Conservation (phyloP, 345 rosid species). For the Nephelium lappaceum region DNA sequence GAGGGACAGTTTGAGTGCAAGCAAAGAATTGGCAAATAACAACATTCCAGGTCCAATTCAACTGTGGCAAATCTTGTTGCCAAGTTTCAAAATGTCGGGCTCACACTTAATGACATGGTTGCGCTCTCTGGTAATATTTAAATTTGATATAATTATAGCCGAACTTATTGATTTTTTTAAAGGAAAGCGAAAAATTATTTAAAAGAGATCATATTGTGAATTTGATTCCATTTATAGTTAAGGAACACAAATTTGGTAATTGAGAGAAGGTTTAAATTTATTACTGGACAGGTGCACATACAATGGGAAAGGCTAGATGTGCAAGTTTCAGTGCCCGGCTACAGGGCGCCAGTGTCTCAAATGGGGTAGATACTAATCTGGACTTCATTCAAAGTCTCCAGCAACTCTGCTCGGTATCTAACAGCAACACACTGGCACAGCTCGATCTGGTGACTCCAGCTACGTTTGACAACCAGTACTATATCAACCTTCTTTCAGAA, state of each 20-base stretch:
- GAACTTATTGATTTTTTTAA: no score
- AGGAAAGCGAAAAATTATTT: no score
- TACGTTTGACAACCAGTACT: slow-evolving; percentile 87
- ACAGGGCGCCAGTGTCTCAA: slow-evolving; percentile 33
- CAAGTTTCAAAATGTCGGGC: slow-evolving; percentile 73
- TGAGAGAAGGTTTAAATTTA: neutral
- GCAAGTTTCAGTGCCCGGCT: slow-evolving; percentile 62
- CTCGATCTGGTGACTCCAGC: slow-evolving; percentile 75
- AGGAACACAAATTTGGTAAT: no score
- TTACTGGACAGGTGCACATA: slow-evolving; percentile 63
- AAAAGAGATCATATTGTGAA: no score
- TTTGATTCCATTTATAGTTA: no score
- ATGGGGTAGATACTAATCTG: slow-evolving; percentile 43
- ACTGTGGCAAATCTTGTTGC: slow-evolving; percentile 54
- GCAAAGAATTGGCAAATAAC: slow-evolving; percentile 62
- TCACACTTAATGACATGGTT: slow-evolving; percentile 65
- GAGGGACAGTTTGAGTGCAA: slow-evolving; percentile 63
- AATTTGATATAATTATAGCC: no score
- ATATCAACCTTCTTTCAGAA: slow-evolving; percentile 66
- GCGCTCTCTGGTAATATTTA: slow-evolving; percentile 61
- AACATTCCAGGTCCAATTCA: slow-evolving; percentile 75
- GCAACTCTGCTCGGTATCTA: slow-evolving; percentile 52
- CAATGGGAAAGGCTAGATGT: slow-evolving; percentile 83
- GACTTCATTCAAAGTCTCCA: slow-evolving; percentile 67
- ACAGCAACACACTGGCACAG: slow-evolving; percentile 41